Base-by-base conservation (phyloP, 768 basidiomycete genomes). In the Hygrocybe punicea region DNA sequence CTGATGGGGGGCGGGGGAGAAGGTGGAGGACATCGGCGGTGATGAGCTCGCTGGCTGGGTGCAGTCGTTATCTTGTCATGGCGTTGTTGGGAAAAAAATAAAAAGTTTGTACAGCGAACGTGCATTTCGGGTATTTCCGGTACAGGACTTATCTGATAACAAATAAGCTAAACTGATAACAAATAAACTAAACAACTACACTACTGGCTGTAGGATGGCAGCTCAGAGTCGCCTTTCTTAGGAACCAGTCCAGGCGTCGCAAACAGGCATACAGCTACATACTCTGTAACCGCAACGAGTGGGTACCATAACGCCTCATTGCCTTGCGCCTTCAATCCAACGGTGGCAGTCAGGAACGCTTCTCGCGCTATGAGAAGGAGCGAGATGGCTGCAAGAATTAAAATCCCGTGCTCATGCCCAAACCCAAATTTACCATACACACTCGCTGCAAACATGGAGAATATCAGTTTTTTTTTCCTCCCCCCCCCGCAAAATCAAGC, bases 281-380 rank as follows among this genome's bases (percentile, higher is more conserved):
- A 53, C 59, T 79, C 78, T 1, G 77, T 71, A 4, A 75, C 51
- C 1, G 73, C 75, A 4, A 73, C 60, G 2, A 80, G 59, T 1
- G 78, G 76, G 55, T 78, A 79, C 77, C 77, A 78, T 4, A 70
- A 60, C 21, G 60, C 64, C 53, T 80, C 78, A 17, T 71, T 62
- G 69, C 64, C 39, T 62, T 69, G 21, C n/a, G n/a, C n/a, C n/a
- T n/a, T n/a, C n/a, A n/a, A n/a, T n/a, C 54, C 60, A 1, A 76
- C 49, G 0, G 76, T 77, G 8, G 66, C 76, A 1, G 66, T 67
- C 19, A 67, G 49, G 60, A 74, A 80, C 2, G 58, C 57, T 54
- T 78, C 73, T n/a, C 77, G 70, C 6, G 77, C 54, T 4, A 80
- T 65, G 11, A 79, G 66, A 6, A 78, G 60, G 1, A 68, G 10